A percentile compares a stretch with the other conserved stretches of the same genome.
Evolutionary conservation across 2,329 filamentous ascomycete species (phyloP).

Genomic region (Neofusicoccum laricinum): DNA sequence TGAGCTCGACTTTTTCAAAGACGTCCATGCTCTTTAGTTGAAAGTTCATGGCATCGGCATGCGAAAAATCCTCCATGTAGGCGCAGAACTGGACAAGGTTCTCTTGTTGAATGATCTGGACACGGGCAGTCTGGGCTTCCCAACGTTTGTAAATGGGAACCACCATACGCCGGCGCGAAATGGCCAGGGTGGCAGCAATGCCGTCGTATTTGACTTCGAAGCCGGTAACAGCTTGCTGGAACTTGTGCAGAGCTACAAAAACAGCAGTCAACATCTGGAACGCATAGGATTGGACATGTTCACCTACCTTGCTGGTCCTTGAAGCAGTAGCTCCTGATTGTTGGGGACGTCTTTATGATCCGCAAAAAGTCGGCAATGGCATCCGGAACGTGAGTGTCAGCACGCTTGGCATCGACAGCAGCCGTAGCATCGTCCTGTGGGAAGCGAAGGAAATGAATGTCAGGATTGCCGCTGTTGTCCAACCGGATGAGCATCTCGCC

Average conservation of each 20-base stretch:
- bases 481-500: conserved; percentile 48
- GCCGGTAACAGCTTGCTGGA: conserved; percentile 76
- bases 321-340: conserved; percentile 64
- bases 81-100: conserved; percentile 74
- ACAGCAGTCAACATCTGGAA: not conserved
- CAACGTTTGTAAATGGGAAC: conserved; percentile 93
- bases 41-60: conserved; percentile 88
- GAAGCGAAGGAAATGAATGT: conserved; percentile 52
- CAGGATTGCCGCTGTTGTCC: conserved; percentile 37
- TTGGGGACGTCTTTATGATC: conserved; percentile 55
- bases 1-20: conserved; percentile 61
- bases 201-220: conserved; percentile 60
- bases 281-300: not conserved
- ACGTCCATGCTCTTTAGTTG: conserved; percentile 78
- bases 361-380: conserved; percentile 65
- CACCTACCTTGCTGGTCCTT: conserved; percentile 29
- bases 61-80: conserved; percentile 84
- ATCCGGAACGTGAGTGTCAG: conserved; percentile 47
- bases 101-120: conserved; percentile 77
- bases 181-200: conserved; percentile 70
- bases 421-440: conserved; percentile 75
- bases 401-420: conserved; percentile 55
- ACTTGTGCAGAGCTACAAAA: conserved; percentile 63
- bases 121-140: conserved; percentile 75
- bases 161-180: conserved; percentile 81